phyloP scores from a whole-genome alignment of 2,329 filamentous ascomycete genomes.

The Alternaria angustiovoidea region DNA sequence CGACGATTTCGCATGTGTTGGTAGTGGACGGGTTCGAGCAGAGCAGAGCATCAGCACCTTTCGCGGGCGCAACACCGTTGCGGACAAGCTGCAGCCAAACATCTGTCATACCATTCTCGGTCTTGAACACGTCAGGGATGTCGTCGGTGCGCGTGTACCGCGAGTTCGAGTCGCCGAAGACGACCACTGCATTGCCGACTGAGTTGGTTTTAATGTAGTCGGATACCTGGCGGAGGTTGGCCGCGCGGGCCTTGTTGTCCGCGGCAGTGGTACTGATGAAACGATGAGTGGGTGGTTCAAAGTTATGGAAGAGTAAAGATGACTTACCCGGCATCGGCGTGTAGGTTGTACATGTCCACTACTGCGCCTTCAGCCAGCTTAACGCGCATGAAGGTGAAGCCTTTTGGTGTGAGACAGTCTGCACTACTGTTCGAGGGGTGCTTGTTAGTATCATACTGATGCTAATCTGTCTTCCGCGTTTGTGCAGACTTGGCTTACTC shows the following conservation, averaged over 20 bases:
- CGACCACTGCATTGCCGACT: slow-evolving; percentile 67
- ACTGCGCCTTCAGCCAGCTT: slow-evolving; percentile 62
- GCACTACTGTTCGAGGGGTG: slow-evolving; percentile 48
- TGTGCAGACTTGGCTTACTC: slow-evolving; percentile 22
- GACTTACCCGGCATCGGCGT: slow-evolving; percentile 67
- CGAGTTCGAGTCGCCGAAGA: slow-evolving; percentile 72
- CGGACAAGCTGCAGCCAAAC: slow-evolving; percentile 65
- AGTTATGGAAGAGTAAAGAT: too few species aligned
- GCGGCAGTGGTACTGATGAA: slow-evolving; percentile 52
- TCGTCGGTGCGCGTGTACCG: slow-evolving; percentile 67
- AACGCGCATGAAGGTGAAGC: slow-evolving; percentile 72
- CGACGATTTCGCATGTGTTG: slow-evolving; percentile 68
- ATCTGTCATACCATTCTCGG: slow-evolving; percentile 64
- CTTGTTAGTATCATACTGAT: neutral
- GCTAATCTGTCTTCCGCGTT: neutral
- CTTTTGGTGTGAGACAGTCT: slow-evolving; percentile 74
- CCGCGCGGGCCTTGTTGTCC: slow-evolving; percentile 65
- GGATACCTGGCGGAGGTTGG: slow-evolving; percentile 68
- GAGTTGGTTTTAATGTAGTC: slow-evolving; percentile 66
- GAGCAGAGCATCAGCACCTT: slow-evolving; percentile 44
- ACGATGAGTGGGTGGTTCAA: neutral
- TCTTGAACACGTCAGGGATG: slow-evolving; percentile 61
- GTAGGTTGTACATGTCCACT: slow-evolving; percentile 72
- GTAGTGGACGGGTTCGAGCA: slow-evolving; percentile 67
- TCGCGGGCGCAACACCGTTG: slow-evolving; percentile 27